Conservation (phyloP, 2,329 filamentous ascomycete species). For the Orbilia ellipsospora region DNA sequence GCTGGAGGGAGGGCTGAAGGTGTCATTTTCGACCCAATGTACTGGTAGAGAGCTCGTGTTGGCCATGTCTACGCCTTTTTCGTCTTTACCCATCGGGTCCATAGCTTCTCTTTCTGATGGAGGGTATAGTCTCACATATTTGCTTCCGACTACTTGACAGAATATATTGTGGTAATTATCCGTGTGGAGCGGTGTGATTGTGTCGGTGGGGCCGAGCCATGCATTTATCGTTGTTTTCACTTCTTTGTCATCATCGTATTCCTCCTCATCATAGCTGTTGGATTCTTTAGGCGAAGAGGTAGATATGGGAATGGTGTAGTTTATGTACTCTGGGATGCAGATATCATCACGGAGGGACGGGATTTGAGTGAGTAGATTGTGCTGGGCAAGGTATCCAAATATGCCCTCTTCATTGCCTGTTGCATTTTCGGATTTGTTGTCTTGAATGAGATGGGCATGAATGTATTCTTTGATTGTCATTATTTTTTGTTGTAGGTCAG, state of each 20-base stretch:
- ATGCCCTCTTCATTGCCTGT: slow-evolving; percentile 53
- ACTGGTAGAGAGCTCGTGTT: slow-evolving; percentile 88
- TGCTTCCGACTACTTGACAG: slow-evolving; percentile 86
- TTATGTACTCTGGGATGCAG: slow-evolving; percentile 76
- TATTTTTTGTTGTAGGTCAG: slow-evolving; percentile 83
- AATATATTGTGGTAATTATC: slow-evolving; percentile 95
- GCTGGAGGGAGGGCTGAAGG: slow-evolving; percentile 30
- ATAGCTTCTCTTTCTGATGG: slow-evolving; percentile 72
- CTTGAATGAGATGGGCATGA: slow-evolving; percentile 68
- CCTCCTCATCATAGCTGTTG: slow-evolving; percentile 64
- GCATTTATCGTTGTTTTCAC: slow-evolving; percentile 78
- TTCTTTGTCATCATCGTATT: slow-evolving; percentile 63
- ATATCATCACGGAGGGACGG: slow-evolving; percentile 81
- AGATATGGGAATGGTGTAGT: slow-evolving; percentile 69
- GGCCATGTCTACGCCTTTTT: slow-evolving; percentile 82
- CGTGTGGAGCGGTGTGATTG: slow-evolving; percentile 91
- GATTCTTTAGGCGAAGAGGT: slow-evolving; percentile 64
- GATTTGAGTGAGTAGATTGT: slow-evolving; percentile 86
- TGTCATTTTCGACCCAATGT: slow-evolving; percentile 72
- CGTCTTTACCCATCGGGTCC: slow-evolving; percentile 72
- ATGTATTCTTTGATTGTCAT: slow-evolving; percentile 80
- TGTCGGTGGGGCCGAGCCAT: slow-evolving; percentile 89
- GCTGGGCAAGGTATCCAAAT: slow-evolving; percentile 86
- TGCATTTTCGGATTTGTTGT: slow-evolving; percentile 16
- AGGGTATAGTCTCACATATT: slow-evolving; percentile 90